Percentiles rank a stretch among this genome's conserved stretches.
These are phyloP conservation scores for Cladorrhinum samala DNA, from an alignment of 495 filamentous ascomycete genomes.

Conservation along the genomic window DNA sequence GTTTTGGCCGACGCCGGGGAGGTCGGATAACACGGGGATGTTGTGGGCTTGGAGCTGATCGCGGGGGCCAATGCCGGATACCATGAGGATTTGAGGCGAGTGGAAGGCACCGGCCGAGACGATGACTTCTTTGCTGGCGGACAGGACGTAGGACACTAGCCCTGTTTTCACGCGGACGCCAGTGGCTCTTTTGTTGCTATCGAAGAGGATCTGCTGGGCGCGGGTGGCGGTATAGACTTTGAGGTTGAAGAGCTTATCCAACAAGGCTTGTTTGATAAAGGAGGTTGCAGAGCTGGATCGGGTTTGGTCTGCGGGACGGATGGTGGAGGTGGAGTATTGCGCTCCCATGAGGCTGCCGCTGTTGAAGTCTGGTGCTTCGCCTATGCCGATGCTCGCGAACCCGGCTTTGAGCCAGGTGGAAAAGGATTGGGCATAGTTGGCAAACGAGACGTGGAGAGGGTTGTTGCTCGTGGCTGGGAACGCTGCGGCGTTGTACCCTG, in stretches of 20 bases:
- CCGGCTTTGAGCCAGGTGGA: conserved; percentile 9
- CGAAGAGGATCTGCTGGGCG: conserved; percentile 23
- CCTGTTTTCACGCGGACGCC: conserved; percentile 42
- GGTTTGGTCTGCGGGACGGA: conserved; percentile 27
- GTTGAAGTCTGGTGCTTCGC: conserved; percentile 32
- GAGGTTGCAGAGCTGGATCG: conserved; percentile 12
- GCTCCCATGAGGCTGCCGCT: conserved; percentile 36
- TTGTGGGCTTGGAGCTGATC: conserved; percentile 28
- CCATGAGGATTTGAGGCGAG: conserved; percentile 47
- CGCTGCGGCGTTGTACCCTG: conserved; percentile 6
- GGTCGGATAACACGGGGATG: conserved; percentile 41
- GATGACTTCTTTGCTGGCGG: conserved; percentile 46
- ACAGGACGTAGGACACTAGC: conserved; percentile 24
- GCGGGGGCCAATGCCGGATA: conserved; percentile 34
- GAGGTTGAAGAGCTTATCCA: not conserved
- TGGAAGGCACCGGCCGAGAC: conserved; percentile 46
- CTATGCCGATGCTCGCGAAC: conserved; percentile 35
- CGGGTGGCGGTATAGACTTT: not conserved
- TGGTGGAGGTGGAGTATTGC: conserved; percentile 37
- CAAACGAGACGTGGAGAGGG: conserved; percentile 13
- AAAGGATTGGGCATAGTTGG: conserved; percentile 10
- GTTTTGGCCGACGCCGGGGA: conserved; percentile 47
- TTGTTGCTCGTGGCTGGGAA: conserved; percentile 6
- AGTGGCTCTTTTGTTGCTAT: conserved; percentile 21
- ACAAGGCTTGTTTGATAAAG: not conserved